Evolutionary conservation across 1,139 yeast genomes (phyloP), one percentile per base, ranked within the genome.

Genomic region (Geotrichum fermentans): DNA sequence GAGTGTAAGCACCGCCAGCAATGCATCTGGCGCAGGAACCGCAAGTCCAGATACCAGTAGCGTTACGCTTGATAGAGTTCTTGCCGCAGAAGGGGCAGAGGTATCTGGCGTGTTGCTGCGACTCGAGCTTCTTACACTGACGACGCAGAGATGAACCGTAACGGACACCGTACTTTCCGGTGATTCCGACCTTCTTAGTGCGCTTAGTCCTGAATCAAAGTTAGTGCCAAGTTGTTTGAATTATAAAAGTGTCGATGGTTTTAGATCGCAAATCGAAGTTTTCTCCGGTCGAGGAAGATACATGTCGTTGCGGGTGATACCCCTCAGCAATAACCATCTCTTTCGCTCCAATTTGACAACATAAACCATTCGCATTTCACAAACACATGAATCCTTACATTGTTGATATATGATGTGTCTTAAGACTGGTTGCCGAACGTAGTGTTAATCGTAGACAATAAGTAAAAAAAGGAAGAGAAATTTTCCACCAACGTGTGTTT

Each of bases 141-240:
- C 97, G 90, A 86, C 99, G 90, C 77, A 92, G 83, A 64, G 99
- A 94, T 70, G 98, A 92, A 90, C 99, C 97, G 80, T 92, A 92
- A 84, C 98, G 90, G 79, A 92, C 97, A 87, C 97, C 99, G 84
- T 88, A 92, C 83, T 94, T 94, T 83, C 99, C 99, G 77, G 99
- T 92, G 82, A 92, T 92, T 78, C 99, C 99, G 75, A 92, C 99
- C 90, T 92, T 92, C 95, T 92, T 92, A 70, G 99, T 92, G 86
- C 99, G 88, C 81, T 90, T 90, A 77, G 97, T 84, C 97, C 96
- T 88, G 38, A 7, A 17, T 13, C 11, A 24, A 10, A 14, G 43
- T 42, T 36, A 41, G 46, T 35, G 14, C 16, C 16, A 35, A 32
- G 22, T 21, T 16, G 38, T 6, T 34, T 34, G 24, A 34, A 34